Base-by-base conservation (phyloP, 306 rosid species). In the Geum urbanum region DNA sequence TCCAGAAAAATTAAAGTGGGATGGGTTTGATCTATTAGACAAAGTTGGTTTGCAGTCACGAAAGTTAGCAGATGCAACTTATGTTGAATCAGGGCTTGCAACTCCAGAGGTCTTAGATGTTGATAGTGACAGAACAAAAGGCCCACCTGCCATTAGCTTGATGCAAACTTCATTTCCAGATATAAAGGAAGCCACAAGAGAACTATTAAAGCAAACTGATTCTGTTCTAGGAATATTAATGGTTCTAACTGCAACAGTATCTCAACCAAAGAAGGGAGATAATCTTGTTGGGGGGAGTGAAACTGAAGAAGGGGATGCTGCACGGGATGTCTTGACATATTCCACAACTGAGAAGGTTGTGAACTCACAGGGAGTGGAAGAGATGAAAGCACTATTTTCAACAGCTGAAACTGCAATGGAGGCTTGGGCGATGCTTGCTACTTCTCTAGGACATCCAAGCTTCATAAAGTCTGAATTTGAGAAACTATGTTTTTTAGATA, bases 361-460 rank as follows among this genome's bases (percentile, higher is more conserved):
- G 67, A 71, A 54, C 75, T 74, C 88, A 57, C 46, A 39, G 56
- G 84, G 79, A 73, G 83, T 86, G 46, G 86, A 86, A 77, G 98
- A 92, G 79, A 92, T 90, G 97, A 90, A 66, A 85, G 81, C 71
- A 53, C 94, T 92, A 57, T 92, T 92, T 74, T 86, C 86, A 75
- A 85, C 90, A 63, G 98, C 98, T 41, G 98, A 92, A 84, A 92
- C 84, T 80, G 98, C 98, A 56, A 74, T 92, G 81, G 98, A 92
- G 84, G 98, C 98, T 54, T 92, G 98, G 98, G 92, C 98, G 48
- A 85, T 92, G 98, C 96, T 92, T 59, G 96, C 94, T 48, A 86
- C 90, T 59, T 90, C 98, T 63, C 77, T 90, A 58, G 98, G 98
- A 48, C 98, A 92, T 51, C 90, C 96, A 60, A 90, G 96, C 81